These are phyloP conservation scores for Entomortierella parvispora DNA, from an alignment of 192 early-diverging fungal species.

Conservation along the genomic window DNA sequence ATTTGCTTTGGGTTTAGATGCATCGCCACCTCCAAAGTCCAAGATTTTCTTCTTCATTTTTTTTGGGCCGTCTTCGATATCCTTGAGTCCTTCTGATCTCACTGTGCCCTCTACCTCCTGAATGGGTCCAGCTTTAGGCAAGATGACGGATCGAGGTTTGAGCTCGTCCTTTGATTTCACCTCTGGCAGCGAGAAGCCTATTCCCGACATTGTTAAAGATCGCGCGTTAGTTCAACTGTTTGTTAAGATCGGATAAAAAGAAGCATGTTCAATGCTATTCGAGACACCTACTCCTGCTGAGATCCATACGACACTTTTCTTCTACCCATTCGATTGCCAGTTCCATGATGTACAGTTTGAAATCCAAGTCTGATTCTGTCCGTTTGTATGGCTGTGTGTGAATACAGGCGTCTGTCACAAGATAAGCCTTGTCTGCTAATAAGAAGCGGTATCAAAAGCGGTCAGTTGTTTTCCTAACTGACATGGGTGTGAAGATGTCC, in stretches of 20 bases:
- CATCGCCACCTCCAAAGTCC: too few relatives aligned
- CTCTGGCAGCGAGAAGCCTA: slow-evolving; percentile 70
- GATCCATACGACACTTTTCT: slow-evolving; percentile 63
- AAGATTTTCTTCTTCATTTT: not conserved
- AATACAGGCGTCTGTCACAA: slow-evolving; percentile 78
- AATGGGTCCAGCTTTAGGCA: slow-evolving; percentile 63
- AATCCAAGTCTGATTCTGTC: slow-evolving; percentile 67
- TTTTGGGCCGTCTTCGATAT: not conserved
- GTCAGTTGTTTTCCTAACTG: not conserved
- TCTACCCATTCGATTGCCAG: slow-evolving; percentile 75
- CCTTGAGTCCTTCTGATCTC: not conserved
- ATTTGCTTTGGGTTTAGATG: not conserved
- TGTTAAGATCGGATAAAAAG: not conserved
- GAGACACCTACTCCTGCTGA: slow-evolving; percentile 76
- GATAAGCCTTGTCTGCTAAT: slow-evolving; percentile 54
- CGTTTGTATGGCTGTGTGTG: slow-evolving; percentile 66
- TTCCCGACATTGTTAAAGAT: not conserved
- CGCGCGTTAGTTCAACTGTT: too few relatives aligned
- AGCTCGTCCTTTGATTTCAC: slow-evolving; percentile 68
- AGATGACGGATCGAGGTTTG: slow-evolving; percentile 61
- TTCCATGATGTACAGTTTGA: slow-evolving; percentile 73
- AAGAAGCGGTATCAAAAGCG: not conserved
- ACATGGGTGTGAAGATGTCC: not conserved
- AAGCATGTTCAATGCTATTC: not conserved
- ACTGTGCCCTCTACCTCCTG: slow-evolving; percentile 19